These are phyloP conservation scores for Haberlea rhodopensis DNA, from an alignment of 257 asterid genomes.

Conservation along the genomic window DNA sequence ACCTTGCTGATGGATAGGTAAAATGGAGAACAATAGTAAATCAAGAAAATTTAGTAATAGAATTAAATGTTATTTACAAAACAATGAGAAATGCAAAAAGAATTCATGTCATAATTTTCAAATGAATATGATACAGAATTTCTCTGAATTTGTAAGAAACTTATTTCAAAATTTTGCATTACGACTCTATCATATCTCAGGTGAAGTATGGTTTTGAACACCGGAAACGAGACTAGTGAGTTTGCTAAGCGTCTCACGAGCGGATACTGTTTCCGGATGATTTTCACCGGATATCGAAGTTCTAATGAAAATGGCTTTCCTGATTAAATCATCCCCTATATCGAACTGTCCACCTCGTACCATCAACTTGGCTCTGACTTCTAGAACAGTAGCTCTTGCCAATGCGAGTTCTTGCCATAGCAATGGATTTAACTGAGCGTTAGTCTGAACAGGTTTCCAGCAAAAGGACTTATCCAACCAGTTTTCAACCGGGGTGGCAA, in stretches of 20 bases:
- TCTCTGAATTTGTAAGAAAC: slow-evolving; percentile 25
- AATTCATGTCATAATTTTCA: neutral
- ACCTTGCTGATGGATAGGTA: too few species aligned
- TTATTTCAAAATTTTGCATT: slow-evolving; percentile 30
- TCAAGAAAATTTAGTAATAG: neutral
- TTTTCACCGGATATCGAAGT: slow-evolving; percentile 84
- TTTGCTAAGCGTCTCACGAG: slow-evolving; percentile 78
- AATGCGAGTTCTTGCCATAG: slow-evolving; percentile 95
- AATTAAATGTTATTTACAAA: neutral
- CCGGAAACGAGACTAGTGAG: slow-evolving; percentile 74
- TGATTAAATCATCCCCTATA: slow-evolving; percentile 75
- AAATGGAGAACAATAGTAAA: too few species aligned
- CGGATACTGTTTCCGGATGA: slow-evolving; percentile 86
- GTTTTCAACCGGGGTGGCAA: slow-evolving; percentile 71
- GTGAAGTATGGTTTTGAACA: slow-evolving; percentile 56
- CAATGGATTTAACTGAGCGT: slow-evolving; percentile 82
- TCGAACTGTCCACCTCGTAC: slow-evolving; percentile 85
- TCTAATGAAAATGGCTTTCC: slow-evolving; percentile 82
- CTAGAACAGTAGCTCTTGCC: slow-evolving; percentile 79
- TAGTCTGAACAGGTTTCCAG: slow-evolving; percentile 80
- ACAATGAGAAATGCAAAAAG: neutral
- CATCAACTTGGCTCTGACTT: slow-evolving; percentile 87
- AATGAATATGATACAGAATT: slow-evolving; percentile 3
- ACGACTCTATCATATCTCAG: slow-evolving; percentile 38
- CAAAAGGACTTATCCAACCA: slow-evolving; percentile 87